Conservation (phyloP, 805 yeast genomes). For the Candida arabinofermentans region DNA sequence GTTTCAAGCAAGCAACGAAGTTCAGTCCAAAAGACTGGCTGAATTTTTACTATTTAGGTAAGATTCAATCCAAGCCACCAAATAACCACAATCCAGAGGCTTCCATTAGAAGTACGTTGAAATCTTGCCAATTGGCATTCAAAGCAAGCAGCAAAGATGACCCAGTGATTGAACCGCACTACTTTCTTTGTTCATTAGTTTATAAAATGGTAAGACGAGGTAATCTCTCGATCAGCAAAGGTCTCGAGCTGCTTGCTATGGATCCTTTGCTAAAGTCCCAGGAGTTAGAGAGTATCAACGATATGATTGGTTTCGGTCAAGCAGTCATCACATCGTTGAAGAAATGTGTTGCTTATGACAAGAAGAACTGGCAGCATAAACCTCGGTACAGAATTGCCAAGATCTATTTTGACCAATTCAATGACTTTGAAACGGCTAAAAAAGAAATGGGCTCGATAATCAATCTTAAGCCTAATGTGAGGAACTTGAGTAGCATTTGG, state of each 20-base stretch:
- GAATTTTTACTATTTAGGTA: slow-evolving; percentile 52
- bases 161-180: slow-evolving; percentile 74
- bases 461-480: slow-evolving; percentile 60
- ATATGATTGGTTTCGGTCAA: slow-evolving; percentile 32
- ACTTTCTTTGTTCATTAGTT: slow-evolving; percentile 51
- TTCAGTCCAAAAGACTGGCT: slow-evolving; percentile 54
- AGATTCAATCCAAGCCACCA: slow-evolving; percentile 49
- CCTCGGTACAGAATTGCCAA: slow-evolving; percentile 71
- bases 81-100: slow-evolving; percentile 14
- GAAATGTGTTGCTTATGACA: slow-evolving; percentile 55
- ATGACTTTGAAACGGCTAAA: slow-evolving; percentile 50
- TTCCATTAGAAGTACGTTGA: slow-evolving; percentile 39
- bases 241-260: too few relatives aligned
- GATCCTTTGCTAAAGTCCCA: slow-evolving; percentile 23
- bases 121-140: slow-evolving; percentile 42
- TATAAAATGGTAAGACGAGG: slow-evolving; percentile 48
- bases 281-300: slow-evolving; percentile 10
- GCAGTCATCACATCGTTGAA: slow-evolving; percentile 43
- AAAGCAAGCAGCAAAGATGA: slow-evolving; percentile 42
- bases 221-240: slow-evolving; percentile 32
- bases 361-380: slow-evolving; percentile 88
- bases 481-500: slow-evolving; percentile 83
- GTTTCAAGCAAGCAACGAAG: slow-evolving; percentile 45
- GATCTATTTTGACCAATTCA: slow-evolving; percentile 51
- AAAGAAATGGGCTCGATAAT: slow-evolving; percentile 62